Conservation (phyloP, 73 alveolate genomes). For the Tetrahymena borealis region DNA sequence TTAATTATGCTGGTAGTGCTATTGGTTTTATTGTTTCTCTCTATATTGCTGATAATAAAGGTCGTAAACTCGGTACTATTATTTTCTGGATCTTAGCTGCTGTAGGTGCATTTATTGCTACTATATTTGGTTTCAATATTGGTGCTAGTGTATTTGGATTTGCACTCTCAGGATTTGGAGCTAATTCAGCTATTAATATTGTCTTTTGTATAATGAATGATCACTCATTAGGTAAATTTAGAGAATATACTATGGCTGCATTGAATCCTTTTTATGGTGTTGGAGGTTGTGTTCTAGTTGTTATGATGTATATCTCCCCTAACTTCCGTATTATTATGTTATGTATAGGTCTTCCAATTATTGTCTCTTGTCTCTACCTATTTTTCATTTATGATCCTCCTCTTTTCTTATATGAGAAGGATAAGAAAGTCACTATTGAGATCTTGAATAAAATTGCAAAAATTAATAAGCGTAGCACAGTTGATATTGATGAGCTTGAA, state of each 20-base stretch:
- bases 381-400: background rate
- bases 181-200: background rate
- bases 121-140: background rate
- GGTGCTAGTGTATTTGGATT: background rate
- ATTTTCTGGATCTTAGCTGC: constrained; percentile 1
- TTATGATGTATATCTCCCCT: background rate
- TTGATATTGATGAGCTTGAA: background rate
- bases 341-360: background rate
- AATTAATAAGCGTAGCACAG: background rate
- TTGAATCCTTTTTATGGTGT: background rate
- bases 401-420: background rate
- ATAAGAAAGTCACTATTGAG: background rate
- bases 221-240: background rate
- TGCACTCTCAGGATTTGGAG: background rate
- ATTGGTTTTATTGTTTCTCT: background rate
- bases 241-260: background rate
- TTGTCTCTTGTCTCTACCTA: background rate
- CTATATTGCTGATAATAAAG: background rate
- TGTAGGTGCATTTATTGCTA: background rate
- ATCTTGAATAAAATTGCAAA: background rate
- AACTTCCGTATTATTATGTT: background rate
- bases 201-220: background rate
- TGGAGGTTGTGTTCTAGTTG: background rate
- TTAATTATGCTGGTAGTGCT: background rate
- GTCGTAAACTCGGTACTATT: background rate